Evolutionary conservation across 352 stramenopile species (phyloP).

Genomic region (Nothophytophthora sp.): DNA sequence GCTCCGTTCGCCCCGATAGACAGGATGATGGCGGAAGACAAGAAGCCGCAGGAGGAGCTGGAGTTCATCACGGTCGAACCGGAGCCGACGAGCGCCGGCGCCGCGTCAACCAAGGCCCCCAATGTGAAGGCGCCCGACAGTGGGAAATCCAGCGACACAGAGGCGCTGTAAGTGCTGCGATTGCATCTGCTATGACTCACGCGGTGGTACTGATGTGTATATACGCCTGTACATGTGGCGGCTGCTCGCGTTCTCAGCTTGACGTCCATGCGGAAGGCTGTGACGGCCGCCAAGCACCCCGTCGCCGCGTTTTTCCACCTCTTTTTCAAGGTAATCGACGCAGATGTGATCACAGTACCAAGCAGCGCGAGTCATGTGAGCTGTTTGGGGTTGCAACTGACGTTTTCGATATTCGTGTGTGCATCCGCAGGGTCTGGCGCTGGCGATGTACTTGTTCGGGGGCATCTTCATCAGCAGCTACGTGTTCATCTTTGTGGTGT

Average conservation of each 20-base stretch:
- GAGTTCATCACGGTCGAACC: constrained; percentile 81
- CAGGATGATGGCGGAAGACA: constrained; percentile 63
- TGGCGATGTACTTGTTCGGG: constrained; percentile 96
- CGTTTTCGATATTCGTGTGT: constrained; percentile 1
- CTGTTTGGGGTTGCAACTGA: neutral
- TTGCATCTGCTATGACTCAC: neutral
- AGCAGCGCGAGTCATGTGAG: neutral
- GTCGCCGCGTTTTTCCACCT: constrained; percentile 96
- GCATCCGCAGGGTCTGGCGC: constrained; percentile 53
- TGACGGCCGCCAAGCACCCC: constrained; percentile 90
- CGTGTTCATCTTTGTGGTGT: constrained; percentile 97
- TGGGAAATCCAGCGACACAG: constrained; percentile 40
- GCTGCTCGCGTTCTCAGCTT: constrained; percentile 30
- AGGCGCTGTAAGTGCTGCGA: constrained; percentile 57
- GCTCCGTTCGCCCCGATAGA: too few relatives aligned
- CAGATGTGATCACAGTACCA: neutral
- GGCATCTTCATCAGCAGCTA: constrained; percentile 91
- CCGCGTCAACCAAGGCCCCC: constrained; percentile 6
- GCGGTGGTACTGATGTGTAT: neutral
- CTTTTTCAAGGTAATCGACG: constrained; percentile 92
- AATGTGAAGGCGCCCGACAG: constrained; percentile 17
- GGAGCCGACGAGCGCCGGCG: constrained; percentile 12
- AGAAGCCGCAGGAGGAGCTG: constrained; percentile 66
- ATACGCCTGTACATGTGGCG: neutral
- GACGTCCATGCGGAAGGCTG: constrained; percentile 65